Conservation (phyloP, 805 yeast species). For the Ogataea trehaloabstinens region DNA sequence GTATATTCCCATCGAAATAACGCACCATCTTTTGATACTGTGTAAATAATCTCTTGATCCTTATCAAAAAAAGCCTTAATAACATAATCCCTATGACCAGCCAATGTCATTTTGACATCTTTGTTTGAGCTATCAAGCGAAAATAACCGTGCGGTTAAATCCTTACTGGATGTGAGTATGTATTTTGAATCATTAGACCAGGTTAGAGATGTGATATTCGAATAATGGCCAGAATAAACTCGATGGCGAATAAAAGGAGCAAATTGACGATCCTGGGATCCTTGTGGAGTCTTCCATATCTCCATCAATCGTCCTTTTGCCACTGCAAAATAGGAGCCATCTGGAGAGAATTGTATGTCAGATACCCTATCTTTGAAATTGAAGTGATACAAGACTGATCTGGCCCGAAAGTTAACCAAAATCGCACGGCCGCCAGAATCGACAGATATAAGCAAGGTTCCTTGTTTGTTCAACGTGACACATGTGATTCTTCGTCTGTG, state of each 20-base stretch:
- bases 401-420: constrained; percentile 75
- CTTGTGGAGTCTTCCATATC: constrained; percentile 89
- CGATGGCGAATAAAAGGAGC: constrained; percentile 93
- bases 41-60: constrained; percentile 87
- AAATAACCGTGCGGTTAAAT: constrained; percentile 82
- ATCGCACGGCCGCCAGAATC: constrained; percentile 94
- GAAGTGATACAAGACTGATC: constrained; percentile 89
- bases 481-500: constrained; percentile 81
- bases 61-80: constrained; percentile 81
- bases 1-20: constrained; percentile 88
- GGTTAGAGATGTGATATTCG: constrained; percentile 69
- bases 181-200: constrained; percentile 94
- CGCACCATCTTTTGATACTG: constrained; percentile 94
- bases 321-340: constrained; percentile 83
- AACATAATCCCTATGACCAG: constrained; percentile 92
- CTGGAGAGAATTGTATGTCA: constrained; percentile 81
- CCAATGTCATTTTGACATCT: constrained; percentile 77
- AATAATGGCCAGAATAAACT: constrained; percentile 89
- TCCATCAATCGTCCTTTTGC: constrained; percentile 82
- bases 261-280: constrained; percentile 82
- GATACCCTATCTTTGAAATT: constrained; percentile 79
- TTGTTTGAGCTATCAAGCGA: constrained; percentile 70
- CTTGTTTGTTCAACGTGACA: constrained; percentile 80
- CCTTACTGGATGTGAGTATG: constrained; percentile 82
- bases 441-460: constrained; percentile 73